Conservation (phyloP, 2,329 filamentous ascomycete genomes). For the Cercospora brassicicola region DNA sequence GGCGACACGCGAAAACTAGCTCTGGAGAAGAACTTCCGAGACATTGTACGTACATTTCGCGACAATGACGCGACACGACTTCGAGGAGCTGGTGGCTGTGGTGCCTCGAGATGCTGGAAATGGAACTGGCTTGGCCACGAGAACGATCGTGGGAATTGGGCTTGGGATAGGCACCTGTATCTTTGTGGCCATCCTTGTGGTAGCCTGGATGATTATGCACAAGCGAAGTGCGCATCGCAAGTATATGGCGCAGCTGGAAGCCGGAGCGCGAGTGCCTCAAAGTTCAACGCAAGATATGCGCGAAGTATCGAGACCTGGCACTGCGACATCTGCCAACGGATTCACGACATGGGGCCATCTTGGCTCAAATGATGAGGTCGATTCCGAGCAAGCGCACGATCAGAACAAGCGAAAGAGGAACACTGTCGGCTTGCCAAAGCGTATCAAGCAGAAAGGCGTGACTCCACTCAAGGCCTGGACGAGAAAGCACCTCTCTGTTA, state of each 20-base stretch:
- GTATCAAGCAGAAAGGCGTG: slow-evolving; percentile 22
- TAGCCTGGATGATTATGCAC: slow-evolving; percentile 29
- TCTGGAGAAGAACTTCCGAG: slow-evolving; percentile 4
- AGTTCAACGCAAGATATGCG: slow-evolving; percentile 21
- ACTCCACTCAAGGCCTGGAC: slow-evolving; percentile 27
- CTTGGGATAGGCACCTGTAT: slow-evolving; percentile 33
- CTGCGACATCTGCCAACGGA: slow-evolving; percentile 21
- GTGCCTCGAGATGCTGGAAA: slow-evolving; percentile 3
- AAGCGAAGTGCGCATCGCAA: slow-evolving; percentile 30
- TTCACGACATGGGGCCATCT: slow-evolving; percentile 43
- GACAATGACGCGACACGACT: slow-evolving; percentile 15
- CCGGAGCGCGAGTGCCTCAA: slow-evolving; percentile 19
- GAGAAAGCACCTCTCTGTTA: slow-evolving; percentile 40
- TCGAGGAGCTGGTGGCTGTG: background rate
- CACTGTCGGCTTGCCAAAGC: slow-evolving; percentile 30
- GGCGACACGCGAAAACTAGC: slow-evolving; percentile 7
- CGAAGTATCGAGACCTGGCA: slow-evolving; percentile 27
- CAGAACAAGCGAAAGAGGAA: slow-evolving; percentile 27
- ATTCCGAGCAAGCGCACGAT: slow-evolving; percentile 21
- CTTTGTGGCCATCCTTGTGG: slow-evolving; percentile 29
- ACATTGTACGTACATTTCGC: background rate
- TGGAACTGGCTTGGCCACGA: slow-evolving; percentile 12
- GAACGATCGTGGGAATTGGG: slow-evolving; percentile 31
- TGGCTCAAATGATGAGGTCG: slow-evolving; percentile 42
- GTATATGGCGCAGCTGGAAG: slow-evolving; percentile 32